phyloP scores from a whole-genome alignment of 345 rosid species.

The Tarenaya hassleriana region DNA sequence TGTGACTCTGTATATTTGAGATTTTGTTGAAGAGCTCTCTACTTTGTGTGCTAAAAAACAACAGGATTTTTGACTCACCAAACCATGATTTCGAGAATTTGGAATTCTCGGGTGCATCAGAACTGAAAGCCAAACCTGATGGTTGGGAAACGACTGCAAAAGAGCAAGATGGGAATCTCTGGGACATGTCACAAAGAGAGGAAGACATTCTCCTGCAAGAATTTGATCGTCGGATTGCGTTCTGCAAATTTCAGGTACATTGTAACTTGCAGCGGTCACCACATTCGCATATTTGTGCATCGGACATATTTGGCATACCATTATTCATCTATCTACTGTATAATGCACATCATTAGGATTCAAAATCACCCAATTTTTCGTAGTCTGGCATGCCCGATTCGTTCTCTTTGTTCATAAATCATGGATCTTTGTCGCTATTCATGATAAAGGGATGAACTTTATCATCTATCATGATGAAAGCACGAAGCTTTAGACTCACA shows the following conservation, averaged over 20 bases:
- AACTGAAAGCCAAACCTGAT: conserved; percentile 79
- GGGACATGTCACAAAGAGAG: conserved; percentile 98
- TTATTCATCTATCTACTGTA: too few relatives aligned
- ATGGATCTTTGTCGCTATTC: not conserved
- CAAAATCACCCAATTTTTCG: too few relatives aligned
- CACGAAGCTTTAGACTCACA: not conserved
- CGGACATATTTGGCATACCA: not conserved
- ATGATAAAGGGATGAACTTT: not conserved
- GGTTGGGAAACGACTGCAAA: conserved; percentile 93
- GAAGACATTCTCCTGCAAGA: conserved; percentile 94
- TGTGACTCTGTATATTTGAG: conserved; percentile 5
- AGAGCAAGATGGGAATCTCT: conserved; percentile 72
- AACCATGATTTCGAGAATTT: conserved; percentile 54
- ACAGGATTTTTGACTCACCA: conserved; percentile 73
- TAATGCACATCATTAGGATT: too few relatives aligned
- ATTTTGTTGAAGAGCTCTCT: conserved; percentile 3
- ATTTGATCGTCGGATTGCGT: conserved; percentile 81
- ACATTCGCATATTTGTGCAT: not conserved
- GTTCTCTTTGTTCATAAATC: not conserved
- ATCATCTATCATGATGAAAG: not conserved
- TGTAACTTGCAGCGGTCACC: not conserved
- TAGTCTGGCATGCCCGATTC: too few relatives aligned
- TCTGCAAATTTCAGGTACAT: conserved; percentile 83
- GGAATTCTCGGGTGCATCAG: conserved; percentile 47
- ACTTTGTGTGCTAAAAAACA: not conserved